These are phyloP conservation scores for Fraxinus ornus DNA, from an alignment of 305 asterid species.

Conservation along the genomic window DNA sequence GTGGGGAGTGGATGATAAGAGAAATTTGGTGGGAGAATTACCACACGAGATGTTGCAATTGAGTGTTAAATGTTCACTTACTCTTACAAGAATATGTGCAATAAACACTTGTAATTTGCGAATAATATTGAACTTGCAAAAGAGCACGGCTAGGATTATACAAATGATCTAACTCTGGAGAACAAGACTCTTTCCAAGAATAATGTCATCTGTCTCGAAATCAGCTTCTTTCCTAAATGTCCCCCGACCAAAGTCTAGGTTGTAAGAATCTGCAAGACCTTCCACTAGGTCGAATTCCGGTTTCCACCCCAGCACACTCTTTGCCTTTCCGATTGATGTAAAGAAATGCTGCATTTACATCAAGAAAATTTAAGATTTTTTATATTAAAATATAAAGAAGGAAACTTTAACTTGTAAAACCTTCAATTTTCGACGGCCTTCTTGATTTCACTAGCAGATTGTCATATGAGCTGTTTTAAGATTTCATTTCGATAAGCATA, in stretches of 20 bases:
- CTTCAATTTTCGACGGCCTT: too few species aligned
- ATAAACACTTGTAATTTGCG: neutral
- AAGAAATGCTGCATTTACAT: constrained; percentile 80
- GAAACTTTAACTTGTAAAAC: too few species aligned
- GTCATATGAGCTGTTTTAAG: too few species aligned
- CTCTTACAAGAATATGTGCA: too few species aligned
- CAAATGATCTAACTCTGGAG: constrained; percentile 47
- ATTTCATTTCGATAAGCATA: neutral
- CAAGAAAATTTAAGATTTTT: neutral
- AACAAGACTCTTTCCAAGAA: constrained; percentile 85
- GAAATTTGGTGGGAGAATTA: too few species aligned
- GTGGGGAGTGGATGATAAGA: too few species aligned
- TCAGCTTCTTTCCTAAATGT: constrained; percentile 90
- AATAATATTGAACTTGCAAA: neutral
- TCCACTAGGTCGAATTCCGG: constrained; percentile 75
- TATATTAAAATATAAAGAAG: neutral
- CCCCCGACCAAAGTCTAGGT: constrained; percentile 92
- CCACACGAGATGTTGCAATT: too few species aligned
- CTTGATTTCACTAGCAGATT: too few species aligned
- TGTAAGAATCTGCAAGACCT: constrained; percentile 89
- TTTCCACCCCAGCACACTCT: constrained; percentile 71
- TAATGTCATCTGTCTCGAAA: constrained; percentile 89
- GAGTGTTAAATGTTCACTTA: too few species aligned
- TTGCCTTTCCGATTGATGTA: constrained; percentile 86
- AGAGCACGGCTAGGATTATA: neutral